Evolutionary conservation across 805 yeast species (phyloP).

Genomic region (Grigorovia humatica): DNA sequence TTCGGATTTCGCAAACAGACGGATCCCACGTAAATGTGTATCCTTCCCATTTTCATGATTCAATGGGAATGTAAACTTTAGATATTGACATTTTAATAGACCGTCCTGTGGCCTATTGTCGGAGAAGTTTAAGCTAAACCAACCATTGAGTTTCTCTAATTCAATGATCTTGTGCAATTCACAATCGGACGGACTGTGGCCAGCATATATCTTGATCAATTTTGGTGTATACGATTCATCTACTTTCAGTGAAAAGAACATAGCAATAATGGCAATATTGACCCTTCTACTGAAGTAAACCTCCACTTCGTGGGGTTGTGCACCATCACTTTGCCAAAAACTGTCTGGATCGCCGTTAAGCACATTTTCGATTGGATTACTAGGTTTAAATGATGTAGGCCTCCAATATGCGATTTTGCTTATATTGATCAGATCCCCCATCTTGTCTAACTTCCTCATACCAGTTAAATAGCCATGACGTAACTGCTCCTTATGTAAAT

Average conservation of each 20-base stretch:
- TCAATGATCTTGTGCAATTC: slow-evolving; percentile 19
- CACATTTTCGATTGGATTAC: slow-evolving; percentile 60
- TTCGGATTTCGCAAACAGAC: slow-evolving; percentile 18
- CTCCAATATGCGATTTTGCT: slow-evolving; percentile 80
- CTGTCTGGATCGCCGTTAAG: slow-evolving; percentile 61
- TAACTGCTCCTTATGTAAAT: background rate
- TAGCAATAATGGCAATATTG: slow-evolving; percentile 51
- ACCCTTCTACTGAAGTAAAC: slow-evolving; percentile 74
- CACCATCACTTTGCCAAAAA: slow-evolving; percentile 95
- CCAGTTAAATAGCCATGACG: slow-evolving; percentile 14
- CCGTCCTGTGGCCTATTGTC: slow-evolving; percentile 17
- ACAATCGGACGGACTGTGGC: slow-evolving; percentile 23
- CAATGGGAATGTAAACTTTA: slow-evolving; percentile 22
- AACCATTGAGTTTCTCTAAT: slow-evolving; percentile 23
- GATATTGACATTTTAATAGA: slow-evolving; percentile 21
- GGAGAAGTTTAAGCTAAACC: slow-evolving; percentile 21
- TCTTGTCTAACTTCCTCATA: slow-evolving; percentile 12
- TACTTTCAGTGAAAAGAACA: slow-evolving; percentile 56
- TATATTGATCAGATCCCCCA: slow-evolving; percentile 53
- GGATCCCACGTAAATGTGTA: slow-evolving; percentile 73
- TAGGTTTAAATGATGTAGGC: slow-evolving; percentile 64
- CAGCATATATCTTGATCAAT: slow-evolving; percentile 24
- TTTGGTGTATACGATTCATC: slow-evolving; percentile 92
- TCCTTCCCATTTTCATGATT: slow-evolving; percentile 97
- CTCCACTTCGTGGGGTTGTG: slow-evolving; percentile 74